Base-by-base conservation (phyloP, 2,329 filamentous ascomycete species). In the Fusarium graminum region DNA sequence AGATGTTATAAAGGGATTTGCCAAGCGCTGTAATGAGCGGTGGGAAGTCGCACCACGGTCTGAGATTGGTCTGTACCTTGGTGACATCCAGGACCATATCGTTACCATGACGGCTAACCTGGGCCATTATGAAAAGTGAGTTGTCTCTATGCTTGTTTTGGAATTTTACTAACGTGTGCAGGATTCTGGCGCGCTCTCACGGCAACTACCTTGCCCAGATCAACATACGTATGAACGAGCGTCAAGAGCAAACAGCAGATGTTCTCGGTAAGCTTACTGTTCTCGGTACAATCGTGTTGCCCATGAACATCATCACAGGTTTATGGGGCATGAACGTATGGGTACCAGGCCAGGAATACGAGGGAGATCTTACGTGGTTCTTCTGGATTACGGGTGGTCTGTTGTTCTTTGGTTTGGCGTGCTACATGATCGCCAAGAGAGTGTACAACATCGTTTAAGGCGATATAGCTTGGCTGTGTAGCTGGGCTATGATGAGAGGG, bases 241-340 rank as follows among this genome's bases (percentile, higher is more conserved):
- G 95, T 44, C 92, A 96, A 76, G 94, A 99, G 78, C 90, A 96
- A 80, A 99, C 95, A 2, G 93, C 93, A 39, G 94, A 99, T 76
- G 93, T 97, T 2, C 86, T 99, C 13, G 94, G 94, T 66, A 97
- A 95, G 78, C 86, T 99, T 61, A 98, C 95, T 0, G 95, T 99
- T 1, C 84, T 99, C 2, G 95, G 95, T 67, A 99, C 95, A 7
- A 98, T 99, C 70, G 94, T 99, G 4, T 82, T 99, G 56, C 95
- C 95, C 12, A 97, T 99, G 94, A 99, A 99, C 77, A 97, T 99
- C 75, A 94, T 99, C 73, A 98, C 95, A 4, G 95, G 95, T 70
- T 88, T 98, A 73, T 99, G 94, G 94, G 95, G 94, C 50, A 98
- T 98, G 94, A 99, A 99, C 83, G 92, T 94, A 34, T 93, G 92